Conservation (phyloP, 2,329 filamentous ascomycete species). For the Ophiostoma australiae region DNA sequence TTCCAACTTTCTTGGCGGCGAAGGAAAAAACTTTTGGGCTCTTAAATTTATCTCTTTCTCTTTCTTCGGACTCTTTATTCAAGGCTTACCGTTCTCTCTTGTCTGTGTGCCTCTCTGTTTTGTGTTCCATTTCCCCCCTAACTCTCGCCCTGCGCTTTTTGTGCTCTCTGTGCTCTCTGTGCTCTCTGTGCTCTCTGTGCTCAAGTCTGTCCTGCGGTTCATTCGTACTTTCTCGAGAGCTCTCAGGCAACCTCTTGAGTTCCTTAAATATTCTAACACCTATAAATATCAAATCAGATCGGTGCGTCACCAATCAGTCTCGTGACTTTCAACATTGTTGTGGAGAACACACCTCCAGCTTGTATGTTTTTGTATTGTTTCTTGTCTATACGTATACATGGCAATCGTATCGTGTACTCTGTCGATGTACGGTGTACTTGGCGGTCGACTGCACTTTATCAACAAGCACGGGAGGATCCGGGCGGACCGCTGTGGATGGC, state of each 20-base stretch:
- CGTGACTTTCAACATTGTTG: neutral
- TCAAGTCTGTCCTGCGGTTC: neutral
- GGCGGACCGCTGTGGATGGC: slow-evolving; percentile 5
- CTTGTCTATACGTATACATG: no score
- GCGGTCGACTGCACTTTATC: neutral
- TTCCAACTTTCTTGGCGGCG: slow-evolving; percentile 23
- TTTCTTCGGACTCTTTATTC: neutral
- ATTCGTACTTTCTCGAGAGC: neutral
- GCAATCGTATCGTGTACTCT: no score
- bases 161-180: neutral
- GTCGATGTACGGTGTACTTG: neutral
- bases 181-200: neutral
- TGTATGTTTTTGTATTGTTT: neutral
- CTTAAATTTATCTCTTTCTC: slow-evolving; percentile 22
- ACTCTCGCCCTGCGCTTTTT: neutral
- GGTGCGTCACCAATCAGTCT: slow-evolving; percentile 30
- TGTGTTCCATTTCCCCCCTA: neutral
- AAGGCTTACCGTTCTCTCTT: neutral
- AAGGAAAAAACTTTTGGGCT: slow-evolving; percentile 25
- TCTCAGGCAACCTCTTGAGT: neutral
- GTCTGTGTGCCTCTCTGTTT: neutral
- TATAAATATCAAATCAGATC: slow-evolving; percentile 3
- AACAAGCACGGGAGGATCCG: slow-evolving; percentile 3
- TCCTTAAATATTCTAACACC: neutral
- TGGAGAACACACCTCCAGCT: no score